phyloP scores from a whole-genome alignment of 2,329 filamentous ascomycete genomes.

The Atkinsonella texensis region DNA sequence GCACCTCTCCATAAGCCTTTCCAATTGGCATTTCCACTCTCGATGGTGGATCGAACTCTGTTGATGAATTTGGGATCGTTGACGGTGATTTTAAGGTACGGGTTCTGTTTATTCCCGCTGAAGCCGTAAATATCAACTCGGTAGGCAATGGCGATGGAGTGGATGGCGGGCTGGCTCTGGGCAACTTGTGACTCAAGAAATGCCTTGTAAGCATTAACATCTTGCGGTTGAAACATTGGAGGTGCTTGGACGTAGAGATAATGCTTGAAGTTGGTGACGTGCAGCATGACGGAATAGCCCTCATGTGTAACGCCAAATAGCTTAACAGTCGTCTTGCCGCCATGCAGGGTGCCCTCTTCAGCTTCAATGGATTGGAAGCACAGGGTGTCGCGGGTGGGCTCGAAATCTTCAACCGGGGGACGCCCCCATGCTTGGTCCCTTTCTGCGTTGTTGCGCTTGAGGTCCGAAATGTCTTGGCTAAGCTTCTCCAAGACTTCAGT shows the following conservation, averaged over 20 bases:
- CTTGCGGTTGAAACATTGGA: constrained; percentile 62
- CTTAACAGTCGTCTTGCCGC: constrained; percentile 68
- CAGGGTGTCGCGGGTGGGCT: constrained; percentile 53
- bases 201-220: constrained; percentile 66
- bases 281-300: constrained; percentile 86
- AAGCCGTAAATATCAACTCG: constrained; percentile 90
- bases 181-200: constrained; percentile 72
- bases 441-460: constrained; percentile 80
- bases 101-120: constrained; percentile 82
- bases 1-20: constrained; percentile 72
- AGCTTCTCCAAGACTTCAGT: constrained; percentile 90
- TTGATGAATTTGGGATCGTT: constrained; percentile 49
- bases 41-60: constrained; percentile 37
- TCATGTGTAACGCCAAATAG: constrained; percentile 78
- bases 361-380: constrained; percentile 92
- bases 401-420: constrained; percentile 39
- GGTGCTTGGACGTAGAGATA: constrained; percentile 92
- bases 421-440: constrained; percentile 87
- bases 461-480: constrained; percentile 78
- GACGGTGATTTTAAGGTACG: constrained; percentile 87
- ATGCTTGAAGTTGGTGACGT: constrained; percentile 91
- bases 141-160: constrained; percentile 71
- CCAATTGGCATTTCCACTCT: constrained; percentile 71
- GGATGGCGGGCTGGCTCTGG: constrained; percentile 61
- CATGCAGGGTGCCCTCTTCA: constrained; percentile 74